Evolutionary conservation across 345 rosid species (phyloP).

Genomic region (Rubroshorea leprosula): DNA sequence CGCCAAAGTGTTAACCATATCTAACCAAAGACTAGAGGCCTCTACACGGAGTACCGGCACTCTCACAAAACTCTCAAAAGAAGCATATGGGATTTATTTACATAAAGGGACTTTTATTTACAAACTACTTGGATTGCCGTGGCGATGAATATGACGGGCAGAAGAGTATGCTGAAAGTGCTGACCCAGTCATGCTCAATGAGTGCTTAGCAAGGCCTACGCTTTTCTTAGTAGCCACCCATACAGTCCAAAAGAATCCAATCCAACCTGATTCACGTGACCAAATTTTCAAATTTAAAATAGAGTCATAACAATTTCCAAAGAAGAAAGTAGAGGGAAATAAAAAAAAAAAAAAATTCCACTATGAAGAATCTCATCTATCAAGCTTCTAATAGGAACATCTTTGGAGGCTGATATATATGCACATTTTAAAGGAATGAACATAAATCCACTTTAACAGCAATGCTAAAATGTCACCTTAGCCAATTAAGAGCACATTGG

Average conservation of each 20-base stretch:
- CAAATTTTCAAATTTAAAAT: conserved; percentile 4
- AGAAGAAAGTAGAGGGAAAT: too few relatives aligned
- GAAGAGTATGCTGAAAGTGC: conserved; percentile 48
- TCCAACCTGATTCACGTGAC: conserved; percentile 63
- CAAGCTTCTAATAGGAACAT: not conserved
- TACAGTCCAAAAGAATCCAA: conserved; percentile 62
- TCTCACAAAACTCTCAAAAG: not conserved
- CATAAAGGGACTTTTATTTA: not conserved
- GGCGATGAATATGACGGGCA: conserved; percentile 22
- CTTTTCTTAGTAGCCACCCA: conserved; percentile 69
- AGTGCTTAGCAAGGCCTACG: conserved; percentile 52
- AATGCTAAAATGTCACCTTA: too few relatives aligned
- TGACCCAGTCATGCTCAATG: conserved; percentile 48
- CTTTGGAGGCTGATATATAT: too few relatives aligned
- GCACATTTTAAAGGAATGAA: too few relatives aligned
- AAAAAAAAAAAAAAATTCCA: not conserved
- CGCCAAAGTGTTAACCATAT: not conserved
- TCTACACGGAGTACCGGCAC: not conserved
- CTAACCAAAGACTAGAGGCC: too few relatives aligned
- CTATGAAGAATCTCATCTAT: not conserved
- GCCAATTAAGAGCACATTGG: too few relatives aligned
- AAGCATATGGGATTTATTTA: conserved; percentile 3
- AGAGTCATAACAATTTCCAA: not conserved
- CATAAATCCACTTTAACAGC: too few relatives aligned
- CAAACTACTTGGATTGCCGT: conserved; percentile 21